Evolutionary conservation across 2,329 filamentous ascomycete genomes (phyloP), one percentile per base, ranked within the genome.

Genomic region (Aspergillus thermomutatus): DNA sequence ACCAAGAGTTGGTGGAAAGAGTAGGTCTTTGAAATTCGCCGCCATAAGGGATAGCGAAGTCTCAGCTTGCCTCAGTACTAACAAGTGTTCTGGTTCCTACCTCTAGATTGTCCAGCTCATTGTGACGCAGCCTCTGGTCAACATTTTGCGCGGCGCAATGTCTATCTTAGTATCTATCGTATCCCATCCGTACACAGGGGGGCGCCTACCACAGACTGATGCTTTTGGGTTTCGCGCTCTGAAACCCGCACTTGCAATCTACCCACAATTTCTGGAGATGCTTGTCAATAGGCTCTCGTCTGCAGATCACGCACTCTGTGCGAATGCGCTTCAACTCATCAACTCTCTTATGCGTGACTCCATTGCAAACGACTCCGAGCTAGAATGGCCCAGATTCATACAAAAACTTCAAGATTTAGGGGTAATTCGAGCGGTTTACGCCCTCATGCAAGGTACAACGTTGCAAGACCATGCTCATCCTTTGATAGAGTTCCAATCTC

Each of bases 61-160:
- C 19, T 11, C 11, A 14, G 43, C 11, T 23, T 23, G n/a, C 43
- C 17, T 46, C 11, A 25, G 7, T 43, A 49, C 56, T 57, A 25
- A 57, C 50, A 55, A 40, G 53, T 31, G 41, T 37, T 46, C 41
- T 50, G 26, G 9, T 25, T 28, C 19, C 21, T 52, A 46, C 57
- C 45, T 51, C 25, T 66, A 87, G 80, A 86, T 96, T 59, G 92
- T 97, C 66, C 89, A 97, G 73, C 82, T 99, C 52, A 91, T 97
- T 60, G 93, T 97, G 66, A 93, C 87, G 31, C 94, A 97, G 72
- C 94, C 93, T 25, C 83, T 99, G 59, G 94, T 99, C 75, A 99
- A 99, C 73, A 97, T 97, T 70, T 85, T 99, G 58, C 87, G 94
- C 62, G 94, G 94, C 67, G 93, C 93, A 69, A 96, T 99, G 90